Base-by-base conservation (phyloP, 2,329 filamentous ascomycete species). In the Ophiostoma fasciatum region DNA sequence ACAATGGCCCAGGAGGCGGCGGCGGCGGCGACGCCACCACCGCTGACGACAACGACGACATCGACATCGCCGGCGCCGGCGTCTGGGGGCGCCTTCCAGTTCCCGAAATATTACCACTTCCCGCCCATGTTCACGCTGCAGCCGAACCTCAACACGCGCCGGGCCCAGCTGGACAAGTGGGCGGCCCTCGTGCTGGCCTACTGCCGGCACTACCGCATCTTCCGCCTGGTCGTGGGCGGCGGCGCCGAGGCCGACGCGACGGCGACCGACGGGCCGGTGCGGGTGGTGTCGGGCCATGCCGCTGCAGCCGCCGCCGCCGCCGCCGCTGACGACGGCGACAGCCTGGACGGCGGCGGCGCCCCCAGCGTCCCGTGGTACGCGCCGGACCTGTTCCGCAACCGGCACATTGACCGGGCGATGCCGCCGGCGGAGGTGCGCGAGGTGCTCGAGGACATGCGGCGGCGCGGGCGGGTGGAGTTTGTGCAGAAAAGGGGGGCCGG, bases 71-170 rank as follows among this genome's bases (percentile, higher is more conserved):
- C 27, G 10, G 22, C 21, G 35, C 18, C 31, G 29, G 15, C 32
- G 4, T 14, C 33, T 8, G 31, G 13, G 19, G 21, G 5, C 2
- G 27, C 10, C 13, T 77, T 76, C 56, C 37, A 48, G 27, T 78
- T 74, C 56, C 74, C 74, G 4, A 66, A 63, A 47, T 70, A 74
- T 54, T 80, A 85, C 67, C 62, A 64, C 60, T 88, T 84, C 63
- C 82, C 82, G 0, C 78, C 82, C 51, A 87, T 90, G 75, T 90
- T 82, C 71, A 85, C 80, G 38, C 74, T 74, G 37, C 82, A 90
- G 57, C 71, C 77, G 25, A 83, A 83, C 60, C 64, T 74, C 42
- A 69, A 71, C 21, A 88, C 81, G 9, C 77, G 70, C 52, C 72
- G 78, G 57, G 74, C 78, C 31, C 83, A 90, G 52, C 75, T 85